These are phyloP conservation scores for Populus ilicifolia DNA, from an alignment of 345 rosid species.

Conservation along the genomic window DNA sequence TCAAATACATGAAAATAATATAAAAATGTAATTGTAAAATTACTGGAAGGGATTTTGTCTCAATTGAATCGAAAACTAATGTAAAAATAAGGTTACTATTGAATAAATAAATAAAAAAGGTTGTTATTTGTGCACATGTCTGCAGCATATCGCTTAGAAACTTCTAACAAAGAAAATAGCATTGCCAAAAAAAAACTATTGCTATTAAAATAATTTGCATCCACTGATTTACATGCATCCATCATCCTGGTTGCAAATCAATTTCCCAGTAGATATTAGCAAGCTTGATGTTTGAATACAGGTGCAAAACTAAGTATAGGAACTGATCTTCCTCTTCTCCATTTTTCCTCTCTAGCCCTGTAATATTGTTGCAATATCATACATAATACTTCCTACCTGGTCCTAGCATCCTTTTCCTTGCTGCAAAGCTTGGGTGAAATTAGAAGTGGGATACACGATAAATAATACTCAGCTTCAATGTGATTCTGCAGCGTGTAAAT, in stretches of 20 bases:
- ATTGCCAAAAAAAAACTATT: too few species aligned
- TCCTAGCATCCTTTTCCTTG: not conserved
- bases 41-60: too few species aligned
- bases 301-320: not conserved
- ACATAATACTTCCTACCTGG: not conserved
- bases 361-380: not conserved
- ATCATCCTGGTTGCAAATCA: not conserved
- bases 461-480: slow-evolving; percentile 18
- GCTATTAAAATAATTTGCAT: not conserved
- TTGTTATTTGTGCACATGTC: too few species aligned
- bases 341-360: not conserved
- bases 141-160: too few species aligned
- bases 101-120: too few species aligned
- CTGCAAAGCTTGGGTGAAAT: not conserved
- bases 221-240: too few species aligned
- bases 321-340: not conserved
- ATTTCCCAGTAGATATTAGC: not conserved
- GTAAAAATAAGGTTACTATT: too few species aligned
- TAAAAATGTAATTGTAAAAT: too few species aligned
- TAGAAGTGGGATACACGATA: too few species aligned
- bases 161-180: too few species aligned
- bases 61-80: too few species aligned
- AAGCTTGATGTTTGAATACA: not conserved
- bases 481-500: slow-evolving; percentile 51
- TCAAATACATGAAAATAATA: too few species aligned